Percentiles rank a stretch among this genome's conserved stretches.
phyloP scores from a whole-genome alignment of 2,329 filamentous ascomycete species.

The Arthrobotrys musiformis region DNA sequence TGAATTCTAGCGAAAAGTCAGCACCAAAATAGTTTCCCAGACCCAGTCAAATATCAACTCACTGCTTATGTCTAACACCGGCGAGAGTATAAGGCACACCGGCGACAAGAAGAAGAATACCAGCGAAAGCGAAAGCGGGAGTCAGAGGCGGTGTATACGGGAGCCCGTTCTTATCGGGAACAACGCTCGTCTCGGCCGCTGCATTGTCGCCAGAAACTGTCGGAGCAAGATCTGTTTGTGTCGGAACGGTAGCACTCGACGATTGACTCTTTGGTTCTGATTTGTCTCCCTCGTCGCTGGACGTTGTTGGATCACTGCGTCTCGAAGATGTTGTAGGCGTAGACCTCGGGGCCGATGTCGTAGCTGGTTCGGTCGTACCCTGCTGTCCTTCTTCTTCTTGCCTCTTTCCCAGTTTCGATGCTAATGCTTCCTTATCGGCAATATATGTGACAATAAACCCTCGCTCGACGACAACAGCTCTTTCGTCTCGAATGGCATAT shows the following conservation, averaged over 20 bases:
- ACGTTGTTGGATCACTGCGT: background rate
- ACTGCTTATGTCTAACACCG: conserved; percentile 82
- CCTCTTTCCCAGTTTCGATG: conserved; percentile 20
- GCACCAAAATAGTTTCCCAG: background rate
- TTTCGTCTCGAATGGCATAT: conserved; percentile 45
- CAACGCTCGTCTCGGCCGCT: conserved; percentile 10
- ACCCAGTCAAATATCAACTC: conserved; percentile 28
- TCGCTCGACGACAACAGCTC: conserved; percentile 33
- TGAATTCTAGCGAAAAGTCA: conserved; percentile 68
- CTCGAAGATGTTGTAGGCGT: background rate
- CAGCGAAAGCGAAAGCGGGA: conserved; percentile 81
- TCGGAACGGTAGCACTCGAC: background rate
- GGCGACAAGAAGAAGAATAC: conserved; percentile 77
- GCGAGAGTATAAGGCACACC: conserved; percentile 79
- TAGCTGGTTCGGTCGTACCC: conserved; percentile 4
- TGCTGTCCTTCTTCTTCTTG: conserved; percentile 25
- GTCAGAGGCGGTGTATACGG: conserved; percentile 80
- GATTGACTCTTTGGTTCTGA: background rate
- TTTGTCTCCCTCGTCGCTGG: background rate
- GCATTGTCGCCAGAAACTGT: background rate
- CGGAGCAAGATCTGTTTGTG: conserved; percentile 19
- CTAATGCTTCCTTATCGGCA: conserved; percentile 32
- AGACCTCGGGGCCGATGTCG: conserved; percentile 1
- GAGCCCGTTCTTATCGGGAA: conserved; percentile 64
- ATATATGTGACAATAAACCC: conserved; percentile 50